Percentiles rank a stretch among this genome's conserved stretches.
Conservation (phyloP, 108 stramenopile species). For the Cyclotella sp. region DNA sequence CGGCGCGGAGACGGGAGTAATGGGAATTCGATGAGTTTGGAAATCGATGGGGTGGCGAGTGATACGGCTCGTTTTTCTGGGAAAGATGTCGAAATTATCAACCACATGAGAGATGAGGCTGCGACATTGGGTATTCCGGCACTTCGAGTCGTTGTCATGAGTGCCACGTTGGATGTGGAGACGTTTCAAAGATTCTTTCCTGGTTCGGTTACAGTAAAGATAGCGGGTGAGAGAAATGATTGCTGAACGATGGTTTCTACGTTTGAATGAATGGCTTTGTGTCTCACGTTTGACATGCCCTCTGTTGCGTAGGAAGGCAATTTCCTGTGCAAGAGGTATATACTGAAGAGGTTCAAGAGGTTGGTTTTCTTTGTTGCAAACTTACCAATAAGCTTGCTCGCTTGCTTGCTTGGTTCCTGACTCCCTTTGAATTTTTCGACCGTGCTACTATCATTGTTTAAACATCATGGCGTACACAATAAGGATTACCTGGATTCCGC, state of each 20-base stretch:
- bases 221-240: constrained; percentile 61
- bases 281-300: background rate
- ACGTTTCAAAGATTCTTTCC: constrained; percentile 88
- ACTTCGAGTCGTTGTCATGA: constrained; percentile 95
- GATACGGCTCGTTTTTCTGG: constrained; percentile 1
- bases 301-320: constrained; percentile 52
- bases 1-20: constrained; percentile 21
- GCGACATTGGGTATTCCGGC: constrained; percentile 59
- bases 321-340: constrained; percentile 88
- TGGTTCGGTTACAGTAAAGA: constrained; percentile 61
- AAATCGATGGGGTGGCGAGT: background rate
- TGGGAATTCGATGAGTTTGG: background rate
- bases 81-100: constrained; percentile 61
- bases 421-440: background rate
- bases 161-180: constrained; percentile 92
- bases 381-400: background rate
- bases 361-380: constrained; percentile 16
- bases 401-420: background rate
- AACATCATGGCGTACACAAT: background rate
- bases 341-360: constrained; percentile 68
- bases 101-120: constrained; percentile 51
- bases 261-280: background rate
- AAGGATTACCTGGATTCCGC: constrained; percentile 89
- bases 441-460: background rate
- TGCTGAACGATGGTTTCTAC: background rate